Evolutionary conservation across 1,284 basidiomycete genomes (phyloP), one percentile per base, ranked within the genome.

Genomic region (Neolentinus lepideus): DNA sequence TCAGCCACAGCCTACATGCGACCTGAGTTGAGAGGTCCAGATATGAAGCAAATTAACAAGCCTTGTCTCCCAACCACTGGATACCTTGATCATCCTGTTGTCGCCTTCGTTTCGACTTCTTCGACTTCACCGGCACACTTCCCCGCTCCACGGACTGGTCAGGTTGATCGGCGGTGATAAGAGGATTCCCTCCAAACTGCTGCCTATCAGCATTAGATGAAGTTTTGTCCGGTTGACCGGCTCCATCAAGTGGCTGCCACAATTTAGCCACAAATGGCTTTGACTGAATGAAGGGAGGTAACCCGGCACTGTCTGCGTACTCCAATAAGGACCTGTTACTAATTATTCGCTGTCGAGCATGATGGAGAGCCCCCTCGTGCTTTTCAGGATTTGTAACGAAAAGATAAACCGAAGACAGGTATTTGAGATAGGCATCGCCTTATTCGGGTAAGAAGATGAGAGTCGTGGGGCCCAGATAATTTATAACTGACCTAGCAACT

Each of bases 381-480:
- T 76, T 72, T 11, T 75, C 70, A 2, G 88, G 85, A 61, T 83
- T 75, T 26, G 78, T 80, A 38, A 85, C 84, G 63, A 86, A 91
- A 33, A 87, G 77, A 65, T 89, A 88, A 55, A 84, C 73, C 12
- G 89, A 88, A 9, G 84, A 76, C 45, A 92, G 67, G 63, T 85
- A 86, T 69, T 93, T 93, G 55, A 93, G 71, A 67, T 89, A 88
- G 25, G 88, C 80, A 69, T 93, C 90, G 21, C 90, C 89, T 91
- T 60, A 0, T 36, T 54, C 52, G 43, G 55, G 51, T 19, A 24
- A 2, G 11, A 6, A 19, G n/a, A 21, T 25, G 57, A 21, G 27
- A 56, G 36, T 53, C 43, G 26, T 16, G 56, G 55, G 12, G 29
- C 56, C 19, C n/a, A 22, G 53, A 12, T 12, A 43, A 58, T 43